Base-by-base conservation (phyloP, 1,139 yeast species). In the Sugiyamaella neomexicana region DNA sequence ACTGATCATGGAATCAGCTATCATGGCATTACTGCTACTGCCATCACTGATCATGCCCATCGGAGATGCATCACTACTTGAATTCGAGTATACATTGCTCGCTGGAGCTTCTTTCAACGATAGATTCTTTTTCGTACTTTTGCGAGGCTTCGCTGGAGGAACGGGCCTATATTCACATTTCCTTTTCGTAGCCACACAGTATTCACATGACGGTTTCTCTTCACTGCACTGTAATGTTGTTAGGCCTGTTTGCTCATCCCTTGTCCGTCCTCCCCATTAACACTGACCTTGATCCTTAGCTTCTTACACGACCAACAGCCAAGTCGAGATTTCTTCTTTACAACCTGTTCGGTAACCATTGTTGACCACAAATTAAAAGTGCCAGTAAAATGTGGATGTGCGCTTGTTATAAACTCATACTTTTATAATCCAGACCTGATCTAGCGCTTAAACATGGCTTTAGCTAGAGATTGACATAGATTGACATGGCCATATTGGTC, bases 231-330 rank as follows among this genome's bases (percentile, higher is more conserved):
- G 16, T 12, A 37, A 37, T 37, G 6, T 20, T 20, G 25, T 20
- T 20, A 20, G 25, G 9, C 17, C 13, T 6, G 40, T 15, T 37
- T 8, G 40, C 9, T 13, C 10, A n/a, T n/a, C 16, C n/a, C n/a
- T n/a, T n/a, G n/a, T 29, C n/a, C n/a, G 10, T 29, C n/a, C 5
- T 7, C 34, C 10, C 10, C 13, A 12, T 13, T n/a, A 7, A 50
- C n/a, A n/a, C 58, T 44, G 15, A 57, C 60, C 54, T 54, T 55
- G 32, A 58, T 58, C 23, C 56, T 51, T 12, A 58, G 55, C 36
- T 46, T 52, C 44, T 54, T 55, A 43, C 60, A 58, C 15, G 58
- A 55, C 10, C 36, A 34, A 45, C 60, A 57, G 5, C 58, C 60
- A 6, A 37, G 44, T 29, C 58, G 43, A 12, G 60, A 55, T 34